phyloP scores from a whole-genome alignment of 2,329 filamentous ascomycete species.

The Huntiella moniliformis region DNA sequence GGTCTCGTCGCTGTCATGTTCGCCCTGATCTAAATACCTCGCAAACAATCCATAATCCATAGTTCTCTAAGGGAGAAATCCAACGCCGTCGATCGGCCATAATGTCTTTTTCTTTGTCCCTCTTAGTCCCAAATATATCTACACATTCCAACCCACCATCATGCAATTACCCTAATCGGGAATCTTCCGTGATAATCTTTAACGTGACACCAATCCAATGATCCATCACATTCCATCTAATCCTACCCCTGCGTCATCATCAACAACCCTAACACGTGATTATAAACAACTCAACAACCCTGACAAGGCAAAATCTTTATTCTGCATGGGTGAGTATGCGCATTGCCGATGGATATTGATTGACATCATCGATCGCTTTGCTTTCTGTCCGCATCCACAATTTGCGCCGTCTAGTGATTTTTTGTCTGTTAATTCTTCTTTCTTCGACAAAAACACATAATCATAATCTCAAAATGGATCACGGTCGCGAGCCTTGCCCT shows the following conservation, averaged over 20 bases:
- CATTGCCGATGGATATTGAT: neutral
- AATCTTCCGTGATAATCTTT: too few species aligned
- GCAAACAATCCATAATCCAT: too few species aligned
- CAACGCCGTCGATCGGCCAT: too few species aligned
- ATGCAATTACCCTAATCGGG: too few species aligned
- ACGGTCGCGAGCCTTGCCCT: slow-evolving; percentile 89
- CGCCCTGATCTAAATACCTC: too few species aligned
- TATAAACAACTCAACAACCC: neutral
- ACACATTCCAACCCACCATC: too few species aligned
- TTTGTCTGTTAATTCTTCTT: slow-evolving; percentile 1
- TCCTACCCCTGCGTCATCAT: neutral
- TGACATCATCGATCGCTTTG: slow-evolving; percentile 1
- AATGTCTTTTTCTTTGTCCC: too few species aligned
- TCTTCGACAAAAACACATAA: neutral
- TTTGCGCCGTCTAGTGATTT: neutral
- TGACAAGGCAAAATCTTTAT: slow-evolving; percentile 1
- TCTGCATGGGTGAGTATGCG: neutral
- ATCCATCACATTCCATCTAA: neutral
- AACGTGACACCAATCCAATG: too few species aligned
- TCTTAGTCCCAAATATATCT: too few species aligned
- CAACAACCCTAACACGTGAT: neutral
- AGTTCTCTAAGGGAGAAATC: too few species aligned
- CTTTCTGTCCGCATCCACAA: neutral
- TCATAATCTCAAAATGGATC: slow-evolving; percentile 47
- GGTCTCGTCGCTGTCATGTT: too few species aligned